Conservation (phyloP, 2,329 filamentous ascomycete genomes). For the Colletotrichum sp. region DNA sequence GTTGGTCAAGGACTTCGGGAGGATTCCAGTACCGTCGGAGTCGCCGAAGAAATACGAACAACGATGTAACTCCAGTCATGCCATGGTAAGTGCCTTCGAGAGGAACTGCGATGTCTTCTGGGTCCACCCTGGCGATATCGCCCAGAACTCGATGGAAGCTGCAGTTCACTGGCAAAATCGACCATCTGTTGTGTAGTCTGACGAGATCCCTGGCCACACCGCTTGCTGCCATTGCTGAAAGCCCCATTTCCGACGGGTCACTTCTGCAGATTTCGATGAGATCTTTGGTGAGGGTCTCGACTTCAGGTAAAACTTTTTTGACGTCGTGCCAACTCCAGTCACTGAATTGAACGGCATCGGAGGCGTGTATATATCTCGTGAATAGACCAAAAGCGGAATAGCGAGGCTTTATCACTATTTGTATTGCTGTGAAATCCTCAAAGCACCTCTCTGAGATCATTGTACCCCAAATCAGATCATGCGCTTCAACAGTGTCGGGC, state of each 20-base stretch:
- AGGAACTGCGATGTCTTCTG: neutral
- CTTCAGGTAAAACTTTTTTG: neutral
- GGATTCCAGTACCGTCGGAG: rapidly evolving
- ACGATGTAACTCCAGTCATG: rapidly evolving
- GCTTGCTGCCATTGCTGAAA: rapidly evolving
- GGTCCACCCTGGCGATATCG: rapidly evolving
- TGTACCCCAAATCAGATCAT: rapidly evolving
- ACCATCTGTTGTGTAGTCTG: rapidly evolving
- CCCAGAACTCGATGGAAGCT: neutral
- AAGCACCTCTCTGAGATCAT: rapidly evolving
- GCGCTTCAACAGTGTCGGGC: rapidly evolving
- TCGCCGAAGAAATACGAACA: rapidly evolving
- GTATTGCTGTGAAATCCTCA: rapidly evolving
- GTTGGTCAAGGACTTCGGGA: neutral
- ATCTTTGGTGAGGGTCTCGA: rapidly evolving
- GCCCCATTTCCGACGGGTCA: too few relatives aligned
- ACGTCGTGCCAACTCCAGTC: neutral
- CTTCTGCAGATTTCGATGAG: neutral
- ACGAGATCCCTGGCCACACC: rapidly evolving
- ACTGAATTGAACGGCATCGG: too few relatives aligned
- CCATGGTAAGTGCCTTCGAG: rapidly evolving
- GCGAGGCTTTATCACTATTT: rapidly evolving
- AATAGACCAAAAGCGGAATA: rapidly evolving
- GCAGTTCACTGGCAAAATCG: neutral
- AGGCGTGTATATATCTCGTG: rapidly evolving